phyloP scores from a whole-genome alignment of 306 rosid genomes.

The Dryas alaskensis region DNA sequence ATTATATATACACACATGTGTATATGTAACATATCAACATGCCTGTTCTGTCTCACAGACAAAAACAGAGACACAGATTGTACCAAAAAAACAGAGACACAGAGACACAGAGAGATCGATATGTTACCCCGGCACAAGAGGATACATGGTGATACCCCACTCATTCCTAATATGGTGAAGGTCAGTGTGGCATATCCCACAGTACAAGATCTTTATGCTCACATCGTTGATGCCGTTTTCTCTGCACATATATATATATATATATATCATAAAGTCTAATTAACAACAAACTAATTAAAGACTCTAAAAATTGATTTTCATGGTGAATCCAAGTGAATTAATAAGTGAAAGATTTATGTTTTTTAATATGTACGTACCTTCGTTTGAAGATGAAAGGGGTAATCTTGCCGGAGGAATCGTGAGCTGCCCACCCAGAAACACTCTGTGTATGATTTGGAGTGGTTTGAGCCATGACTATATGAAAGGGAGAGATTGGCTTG shows the following conservation, averaged over 20 bases:
- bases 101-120: too few relatives aligned
- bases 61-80: too few relatives aligned
- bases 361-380: constrained; percentile 14
- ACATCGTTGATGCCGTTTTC: constrained; percentile 62
- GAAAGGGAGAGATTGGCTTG: background rate
- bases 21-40: too few relatives aligned
- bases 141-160: constrained; percentile 80
- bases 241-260: constrained; percentile 30
- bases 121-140: constrained; percentile 64
- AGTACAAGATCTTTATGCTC: constrained; percentile 52
- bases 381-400: constrained; percentile 51
- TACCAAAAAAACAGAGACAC: too few relatives aligned
- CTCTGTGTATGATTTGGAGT: constrained; percentile 67
- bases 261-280: background rate
- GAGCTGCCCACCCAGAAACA: constrained; percentile 88
- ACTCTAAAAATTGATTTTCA: too few relatives aligned
- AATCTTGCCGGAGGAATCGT: constrained; percentile 65
- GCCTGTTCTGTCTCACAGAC: too few relatives aligned
- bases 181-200: constrained; percentile 84
- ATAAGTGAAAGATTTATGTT: too few relatives aligned
- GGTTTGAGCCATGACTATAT: constrained; percentile 43
- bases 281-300: background rate
- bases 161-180: constrained; percentile 56
- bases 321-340: too few relatives aligned
- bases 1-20: too few relatives aligned